Conservation (phyloP, 169 alveolate genomes). For the Cyclospora cayetanensis region DNA sequence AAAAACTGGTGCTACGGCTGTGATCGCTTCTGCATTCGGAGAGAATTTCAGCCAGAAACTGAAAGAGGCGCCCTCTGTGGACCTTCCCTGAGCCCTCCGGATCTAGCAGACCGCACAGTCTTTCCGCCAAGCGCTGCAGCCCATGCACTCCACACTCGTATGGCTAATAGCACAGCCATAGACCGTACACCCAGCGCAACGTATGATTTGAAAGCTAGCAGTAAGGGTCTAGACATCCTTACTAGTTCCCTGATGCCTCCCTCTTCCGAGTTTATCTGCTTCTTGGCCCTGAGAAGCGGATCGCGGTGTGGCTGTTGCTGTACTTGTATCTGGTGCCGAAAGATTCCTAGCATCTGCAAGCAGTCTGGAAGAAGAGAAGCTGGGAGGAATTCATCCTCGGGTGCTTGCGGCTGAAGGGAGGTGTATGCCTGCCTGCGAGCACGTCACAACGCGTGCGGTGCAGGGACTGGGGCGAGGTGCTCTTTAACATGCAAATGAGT, state of each 20-base stretch:
- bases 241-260: constrained; percentile 13
- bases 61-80: constrained; percentile 2
- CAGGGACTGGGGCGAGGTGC: not conserved
- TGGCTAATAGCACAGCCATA: too few species aligned
- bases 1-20: constrained; percentile 10
- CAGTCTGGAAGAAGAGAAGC: constrained; percentile 49
- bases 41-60: constrained; percentile 25
- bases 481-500: too few species aligned
- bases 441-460: constrained; percentile 5
- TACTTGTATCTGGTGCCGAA: constrained; percentile 27
- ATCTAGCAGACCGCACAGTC: constrained; percentile 31
- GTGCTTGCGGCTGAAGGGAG: constrained; percentile 40
- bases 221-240: not conserved
- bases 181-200: not conserved
- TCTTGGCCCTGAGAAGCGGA: constrained; percentile 23
- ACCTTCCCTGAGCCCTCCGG: constrained; percentile 38
- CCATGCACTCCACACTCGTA: not conserved
- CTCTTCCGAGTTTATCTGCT: not conserved
- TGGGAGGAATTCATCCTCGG: constrained; percentile 15
- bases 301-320: not conserved
- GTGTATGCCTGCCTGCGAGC: constrained; percentile 59
- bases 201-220: not conserved
- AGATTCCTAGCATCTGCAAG: constrained; percentile 41
- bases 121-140: constrained; percentile 22
- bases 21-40: constrained; percentile 36